Conservation (phyloP, 139 green algal genomes). For the Pleodorina starrii region DNA sequence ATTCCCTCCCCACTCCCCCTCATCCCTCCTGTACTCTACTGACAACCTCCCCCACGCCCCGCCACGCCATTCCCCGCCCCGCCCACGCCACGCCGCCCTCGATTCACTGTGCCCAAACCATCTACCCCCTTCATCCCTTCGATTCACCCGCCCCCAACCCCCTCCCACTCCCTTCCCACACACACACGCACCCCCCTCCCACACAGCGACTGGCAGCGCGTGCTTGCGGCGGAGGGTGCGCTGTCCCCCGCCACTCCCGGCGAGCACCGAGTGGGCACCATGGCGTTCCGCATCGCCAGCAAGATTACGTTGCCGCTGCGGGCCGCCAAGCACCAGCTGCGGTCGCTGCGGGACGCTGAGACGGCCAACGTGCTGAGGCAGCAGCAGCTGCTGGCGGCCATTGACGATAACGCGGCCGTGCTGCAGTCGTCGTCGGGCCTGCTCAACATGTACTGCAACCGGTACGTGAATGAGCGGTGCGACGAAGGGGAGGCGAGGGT, state of each 20-base stretch:
- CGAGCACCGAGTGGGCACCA: slow-evolving; percentile 35
- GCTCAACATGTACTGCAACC: slow-evolving; percentile 46
- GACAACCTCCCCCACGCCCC: no score
- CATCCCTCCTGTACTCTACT: no score
- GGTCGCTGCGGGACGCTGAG: slow-evolving; percentile 1
- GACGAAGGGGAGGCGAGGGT: not conserved
- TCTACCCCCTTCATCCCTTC: no score
- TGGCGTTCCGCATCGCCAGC: not conserved
- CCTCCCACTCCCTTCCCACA: no score
- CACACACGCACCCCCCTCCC: no score
- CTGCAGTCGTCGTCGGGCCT: slow-evolving; percentile 2
- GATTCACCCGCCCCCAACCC: no score
- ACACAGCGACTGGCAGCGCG: no score
- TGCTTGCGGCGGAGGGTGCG: no score
- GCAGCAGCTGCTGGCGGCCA: slow-evolving; percentile 21
- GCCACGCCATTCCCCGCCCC: no score
- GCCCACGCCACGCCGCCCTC: no score
- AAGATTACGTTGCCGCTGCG: not conserved
- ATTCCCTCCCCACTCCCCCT: no score
- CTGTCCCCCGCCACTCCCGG: not conserved
- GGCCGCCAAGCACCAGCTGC: not conserved
- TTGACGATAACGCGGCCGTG: slow-evolving; percentile 2
- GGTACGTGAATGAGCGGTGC: not conserved
- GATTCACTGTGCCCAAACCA: no score
- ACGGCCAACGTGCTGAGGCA: slow-evolving; percentile 40